phyloP scores from a whole-genome alignment of 2,329 filamentous ascomycete species.

The Cercospora citrullina region DNA sequence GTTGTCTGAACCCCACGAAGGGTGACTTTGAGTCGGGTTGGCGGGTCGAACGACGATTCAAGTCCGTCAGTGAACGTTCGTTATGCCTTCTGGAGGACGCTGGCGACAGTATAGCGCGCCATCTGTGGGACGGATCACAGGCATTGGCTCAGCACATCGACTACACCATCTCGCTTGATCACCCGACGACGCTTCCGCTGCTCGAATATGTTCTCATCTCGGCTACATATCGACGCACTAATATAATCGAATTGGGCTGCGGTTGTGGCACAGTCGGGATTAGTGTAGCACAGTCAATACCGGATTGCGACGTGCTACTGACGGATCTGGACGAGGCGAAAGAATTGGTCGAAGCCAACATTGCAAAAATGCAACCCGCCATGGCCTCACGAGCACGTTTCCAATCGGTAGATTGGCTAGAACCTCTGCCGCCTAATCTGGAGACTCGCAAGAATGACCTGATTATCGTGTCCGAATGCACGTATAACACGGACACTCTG shows the following conservation, averaged over 20 bases:
- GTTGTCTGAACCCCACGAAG: slow-evolving; percentile 43
- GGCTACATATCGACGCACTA: slow-evolving; percentile 46
- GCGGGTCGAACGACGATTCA: slow-evolving; percentile 58
- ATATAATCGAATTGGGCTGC: slow-evolving; percentile 64
- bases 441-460: slow-evolving; percentile 54
- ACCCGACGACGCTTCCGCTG: slow-evolving; percentile 36
- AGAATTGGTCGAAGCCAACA: slow-evolving; percentile 61
- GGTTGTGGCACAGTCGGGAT: slow-evolving; percentile 70
- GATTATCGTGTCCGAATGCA: slow-evolving; percentile 69
- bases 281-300: slow-evolving; percentile 57
- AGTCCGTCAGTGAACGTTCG: slow-evolving; percentile 42
- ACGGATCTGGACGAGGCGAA: slow-evolving; percentile 67
- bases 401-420: slow-evolving; percentile 64
- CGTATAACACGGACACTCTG: slow-evolving; percentile 69
- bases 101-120: slow-evolving; percentile 69
- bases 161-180: slow-evolving; percentile 42
- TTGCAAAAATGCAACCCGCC: slow-evolving; percentile 47
- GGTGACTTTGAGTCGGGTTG: slow-evolving; percentile 49
- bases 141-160: slow-evolving; percentile 57
- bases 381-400: slow-evolving; percentile 50
- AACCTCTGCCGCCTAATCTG: slow-evolving; percentile 45
- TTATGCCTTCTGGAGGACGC: slow-evolving; percentile 67
- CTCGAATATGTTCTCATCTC: slow-evolving; percentile 42
- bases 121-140: slow-evolving; percentile 68
- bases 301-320: slow-evolving; percentile 56